Conservation (phyloP, 306 rosid genomes). For the Cucurbita argyrosperma region DNA sequence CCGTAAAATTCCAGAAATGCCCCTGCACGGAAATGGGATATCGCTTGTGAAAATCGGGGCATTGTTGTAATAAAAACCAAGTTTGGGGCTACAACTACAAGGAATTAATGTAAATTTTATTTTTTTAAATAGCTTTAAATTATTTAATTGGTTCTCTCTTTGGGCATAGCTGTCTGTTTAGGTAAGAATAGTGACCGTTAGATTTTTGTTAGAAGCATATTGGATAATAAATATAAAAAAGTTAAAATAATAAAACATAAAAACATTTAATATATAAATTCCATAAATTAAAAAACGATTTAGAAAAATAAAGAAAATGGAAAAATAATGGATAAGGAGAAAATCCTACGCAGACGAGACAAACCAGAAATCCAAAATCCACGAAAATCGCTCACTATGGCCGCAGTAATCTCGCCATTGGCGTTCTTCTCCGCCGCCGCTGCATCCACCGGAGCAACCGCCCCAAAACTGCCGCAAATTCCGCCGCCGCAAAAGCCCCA, state of each 20-base stretch:
- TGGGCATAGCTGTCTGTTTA: neutral
- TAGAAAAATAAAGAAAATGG: neutral
- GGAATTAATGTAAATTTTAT: too few species aligned
- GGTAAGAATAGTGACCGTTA: neutral
- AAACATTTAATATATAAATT: neutral
- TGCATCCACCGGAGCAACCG: constrained; percentile 7
- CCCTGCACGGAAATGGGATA: neutral
- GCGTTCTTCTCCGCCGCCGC: constrained; percentile 24
- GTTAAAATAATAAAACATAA: too few species aligned
- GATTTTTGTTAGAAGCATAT: neutral
- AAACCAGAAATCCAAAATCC: neutral
- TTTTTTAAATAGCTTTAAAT: neutral
- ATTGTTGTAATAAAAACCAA: neutral
- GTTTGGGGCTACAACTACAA: too few species aligned
- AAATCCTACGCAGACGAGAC: neutral
- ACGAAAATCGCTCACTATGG: constrained; percentile 15
- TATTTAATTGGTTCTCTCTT: neutral
- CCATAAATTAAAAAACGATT: neutral
- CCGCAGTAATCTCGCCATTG: constrained; percentile 43
- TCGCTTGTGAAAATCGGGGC: neutral
- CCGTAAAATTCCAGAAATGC: neutral
- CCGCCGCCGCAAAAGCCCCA: constrained; percentile 12
- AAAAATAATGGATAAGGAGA: constrained; percentile 4
- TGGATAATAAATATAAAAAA: neutral
- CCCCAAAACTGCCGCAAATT: constrained; percentile 23